These are phyloP conservation scores for Aspergillus sclerotiicarbonarius DNA, from an alignment of 495 filamentous ascomycete species.

Conservation along the genomic window DNA sequence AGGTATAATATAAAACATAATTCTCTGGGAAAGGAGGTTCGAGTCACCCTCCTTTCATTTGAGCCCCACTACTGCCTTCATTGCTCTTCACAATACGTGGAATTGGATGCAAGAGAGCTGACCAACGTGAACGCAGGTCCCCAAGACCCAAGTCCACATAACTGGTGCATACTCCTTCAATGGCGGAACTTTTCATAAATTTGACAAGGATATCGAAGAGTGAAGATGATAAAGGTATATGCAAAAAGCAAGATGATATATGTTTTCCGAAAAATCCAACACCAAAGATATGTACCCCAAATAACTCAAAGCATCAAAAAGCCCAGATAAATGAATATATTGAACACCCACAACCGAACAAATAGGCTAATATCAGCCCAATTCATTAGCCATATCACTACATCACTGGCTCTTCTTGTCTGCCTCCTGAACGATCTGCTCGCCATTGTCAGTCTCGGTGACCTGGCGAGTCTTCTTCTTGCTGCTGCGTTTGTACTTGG, in stretches of 20 bases:
- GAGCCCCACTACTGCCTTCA: too few species aligned
- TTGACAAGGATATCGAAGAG: neutral
- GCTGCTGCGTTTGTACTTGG: constrained; percentile 30
- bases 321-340: neutral
- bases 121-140: too few species aligned
- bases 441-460: constrained; percentile 3
- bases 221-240: constrained; percentile 8
- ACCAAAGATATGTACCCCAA: constrained; percentile 12
- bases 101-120: too few species aligned
- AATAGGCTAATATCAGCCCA: neutral
- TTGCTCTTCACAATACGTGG: too few species aligned
- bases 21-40: too few species aligned
- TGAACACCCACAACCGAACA: too few species aligned
- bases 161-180: too few species aligned
- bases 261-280: neutral
- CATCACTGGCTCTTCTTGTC: constrained; percentile 15
- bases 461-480: constrained; percentile 22
- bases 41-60: too few species aligned
- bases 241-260: constrained; percentile 2
- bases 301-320: neutral
- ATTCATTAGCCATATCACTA: neutral
- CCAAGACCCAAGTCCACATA: too few species aligned
- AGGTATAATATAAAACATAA: too few species aligned
- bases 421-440: constrained; percentile 14
- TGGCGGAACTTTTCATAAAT: neutral